These are phyloP conservation scores for Mucor mucedo DNA, from an alignment of 371 early-diverging fungal species.

Conservation along the genomic window DNA sequence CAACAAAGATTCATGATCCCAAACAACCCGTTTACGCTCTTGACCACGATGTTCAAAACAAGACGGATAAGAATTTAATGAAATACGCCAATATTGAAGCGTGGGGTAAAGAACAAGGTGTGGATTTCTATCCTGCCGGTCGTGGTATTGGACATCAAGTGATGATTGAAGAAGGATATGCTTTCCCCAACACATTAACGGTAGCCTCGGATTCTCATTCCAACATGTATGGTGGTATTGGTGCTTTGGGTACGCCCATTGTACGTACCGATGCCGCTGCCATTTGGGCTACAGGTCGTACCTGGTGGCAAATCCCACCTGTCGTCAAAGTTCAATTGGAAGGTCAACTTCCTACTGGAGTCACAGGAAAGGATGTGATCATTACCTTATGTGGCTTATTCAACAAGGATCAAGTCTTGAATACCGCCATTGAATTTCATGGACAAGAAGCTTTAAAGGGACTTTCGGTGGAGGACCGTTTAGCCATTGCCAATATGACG, in stretches of 20 bases:
- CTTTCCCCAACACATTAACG: conserved; percentile 89
- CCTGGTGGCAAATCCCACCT: conserved; percentile 98
- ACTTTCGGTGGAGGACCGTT: conserved; percentile 85
- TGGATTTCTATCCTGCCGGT: conserved; percentile 94
- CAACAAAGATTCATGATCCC: conserved; percentile 76
- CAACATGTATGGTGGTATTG: conserved; percentile 97
- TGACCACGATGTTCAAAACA: conserved; percentile 98
- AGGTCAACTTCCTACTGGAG: conserved; percentile 76
- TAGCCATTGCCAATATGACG: conserved; percentile 97
- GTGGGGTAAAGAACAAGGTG: conserved; percentile 84
- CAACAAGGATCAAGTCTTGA: conserved; percentile 89
- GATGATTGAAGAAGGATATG: conserved; percentile 95
- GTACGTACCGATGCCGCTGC: conserved; percentile 97
- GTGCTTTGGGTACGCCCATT: conserved; percentile 93
- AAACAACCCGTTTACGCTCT: conserved; percentile 92
- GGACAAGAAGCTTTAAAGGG: conserved; percentile 70
- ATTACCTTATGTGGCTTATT: conserved; percentile 89
- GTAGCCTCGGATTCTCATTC: conserved; percentile 98
- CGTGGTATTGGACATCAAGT: conserved; percentile 97
- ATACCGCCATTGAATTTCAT: conserved; percentile 92
- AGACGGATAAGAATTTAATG: conserved; percentile 79
- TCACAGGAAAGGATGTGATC: conserved; percentile 96
- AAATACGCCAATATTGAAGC: conserved; percentile 86
- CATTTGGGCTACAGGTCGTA: conserved; percentile 95
- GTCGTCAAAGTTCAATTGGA: conserved; percentile 85